Base-by-base conservation (phyloP, 805 yeast genomes). In the Monosporozyma servazzii region DNA sequence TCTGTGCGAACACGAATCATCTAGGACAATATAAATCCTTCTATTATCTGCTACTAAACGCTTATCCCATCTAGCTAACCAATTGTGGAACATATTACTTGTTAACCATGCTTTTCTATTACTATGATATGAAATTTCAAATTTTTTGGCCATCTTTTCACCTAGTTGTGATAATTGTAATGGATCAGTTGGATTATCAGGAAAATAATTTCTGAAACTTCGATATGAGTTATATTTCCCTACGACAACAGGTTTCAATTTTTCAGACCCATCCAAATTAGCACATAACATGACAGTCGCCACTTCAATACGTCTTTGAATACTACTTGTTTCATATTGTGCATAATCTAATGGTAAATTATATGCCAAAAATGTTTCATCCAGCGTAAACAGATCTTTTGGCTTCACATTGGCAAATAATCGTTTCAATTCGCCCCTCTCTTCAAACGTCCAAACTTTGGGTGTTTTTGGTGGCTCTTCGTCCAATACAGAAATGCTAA, bases 81-180 rank as follows among this genome's bases (percentile, higher is more conserved):
- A 82, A 56, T 81, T 80, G 55, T 81, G 82, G 56, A 82, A 81
- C 59, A 80, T 66, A 18, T 79, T 76, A 6, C 84, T 75, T 1
- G 86, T 81, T 33, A 82, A 67, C 84, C 86, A 80, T 51, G 80
- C 78, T 64, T 78, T 79, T 45, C 75, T 72, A 56, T 82, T 81
- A 48, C 81, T 77, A 54, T 79, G 81, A 63, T 80, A 81, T 11
- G 75, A 70, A 7, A 82, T 69, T 11, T 76, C 76, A 59, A 78
- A 78, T 40, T 71, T 73, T 39, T 74, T 75, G 0, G 81, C 74
- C 48, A 80, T 67, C 56, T 78, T 80, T 20, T 66, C 65, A 4
- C 74, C 67, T 5, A 73, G 59, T 29, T 53, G 48, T 2, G 67
- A 57, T 49, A 58, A 63, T 8, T 65, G 59, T 7, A 58, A 51